Base-by-base conservation (phyloP, 768 basidiomycete genomes). In the Suillus ampliporus region DNA sequence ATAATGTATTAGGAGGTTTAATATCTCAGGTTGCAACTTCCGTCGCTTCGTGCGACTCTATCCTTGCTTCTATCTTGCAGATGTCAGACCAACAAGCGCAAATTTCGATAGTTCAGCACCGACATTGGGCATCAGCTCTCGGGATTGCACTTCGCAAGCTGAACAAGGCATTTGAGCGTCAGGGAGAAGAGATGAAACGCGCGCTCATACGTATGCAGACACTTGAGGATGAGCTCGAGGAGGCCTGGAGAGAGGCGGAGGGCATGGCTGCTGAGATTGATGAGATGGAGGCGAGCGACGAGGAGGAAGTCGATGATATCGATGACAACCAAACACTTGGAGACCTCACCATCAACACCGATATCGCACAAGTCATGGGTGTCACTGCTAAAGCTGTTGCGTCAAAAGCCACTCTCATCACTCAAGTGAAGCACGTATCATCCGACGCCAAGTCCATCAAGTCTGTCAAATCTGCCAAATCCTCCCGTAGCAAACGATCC, bases 161-260 rank as follows among this genome's bases (percentile, higher is more conserved):
- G 34, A 93, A 94, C 70, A 83, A 82, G 51, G 89, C 89, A 57
- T 91, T 90, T 63, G 85, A 86, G 6, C 84, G 85, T 44, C 84
- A 91, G 40, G 86, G 83, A 0, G 71, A 79, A 2, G 90, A 93
- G 31, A 79, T 91, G 31, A 72, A 77, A 35, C 74, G 78, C 9
- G 79, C 84, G 5, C 80, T 80, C 58, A 70, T 79, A 13, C 78
- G 80, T 41, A 82, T 90, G 26, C 76, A 75, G 28, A 80, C 84
- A 58, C 82, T 94, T 23, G 82, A 89, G 67, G 89, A 83, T 15
- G 89, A 92, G 65, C 79, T 93, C 26, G 86, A 89, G 53, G 92
- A 94, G 58, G 92, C 91, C 0, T 94, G 92, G 92, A 82, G 82
- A 52, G 87, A 89, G 62, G 92, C 91, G 3, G 88, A 91, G 67